These are phyloP conservation scores for Penicillium paxilli DNA, from an alignment of 495 filamentous ascomycete species.

Conservation along the genomic window DNA sequence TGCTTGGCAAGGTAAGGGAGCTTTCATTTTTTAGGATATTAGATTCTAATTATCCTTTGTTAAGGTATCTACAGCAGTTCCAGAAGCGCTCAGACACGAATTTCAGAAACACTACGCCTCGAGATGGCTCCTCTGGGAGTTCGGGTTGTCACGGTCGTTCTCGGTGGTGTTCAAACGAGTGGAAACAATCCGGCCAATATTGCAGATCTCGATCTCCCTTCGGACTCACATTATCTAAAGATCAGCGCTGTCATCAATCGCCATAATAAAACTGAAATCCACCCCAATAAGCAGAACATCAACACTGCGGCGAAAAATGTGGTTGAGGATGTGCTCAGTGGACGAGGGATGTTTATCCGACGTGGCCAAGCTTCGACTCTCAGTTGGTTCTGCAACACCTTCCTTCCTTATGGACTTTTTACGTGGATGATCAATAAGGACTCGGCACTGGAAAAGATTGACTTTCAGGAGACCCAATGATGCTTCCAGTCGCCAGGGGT, in stretches of 20 bases:
- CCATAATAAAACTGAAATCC: constrained; percentile 17
- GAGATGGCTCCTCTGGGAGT: constrained; percentile 37
- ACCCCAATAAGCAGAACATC: constrained; percentile 21
- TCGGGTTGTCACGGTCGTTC: constrained; percentile 23
- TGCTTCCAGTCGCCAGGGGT: no score
- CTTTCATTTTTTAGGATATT: not conserved
- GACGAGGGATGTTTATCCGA: not conserved
- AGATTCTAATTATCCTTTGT: not conserved
- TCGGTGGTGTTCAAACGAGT: constrained; percentile 18
- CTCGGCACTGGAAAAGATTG: not conserved
- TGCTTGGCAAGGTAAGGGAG: not conserved
- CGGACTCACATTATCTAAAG: constrained; percentile 17
- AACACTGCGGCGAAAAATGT: constrained; percentile 16
- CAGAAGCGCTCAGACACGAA: constrained; percentile 13
- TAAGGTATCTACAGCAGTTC: constrained; percentile 19
- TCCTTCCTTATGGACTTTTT: constrained; percentile 6
- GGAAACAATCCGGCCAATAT: constrained; percentile 18
- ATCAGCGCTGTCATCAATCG: constrained; percentile 16
- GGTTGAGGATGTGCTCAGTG: constrained; percentile 17
- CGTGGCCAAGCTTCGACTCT: not conserved
- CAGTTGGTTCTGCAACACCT: not conserved
- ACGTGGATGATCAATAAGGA: not conserved
- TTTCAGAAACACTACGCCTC: constrained; percentile 32
- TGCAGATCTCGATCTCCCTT: constrained; percentile 15
- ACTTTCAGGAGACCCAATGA: no score